These are phyloP conservation scores for Laetiporus sulphureus DNA, from an alignment of 1,284 basidiomycete species.

Conservation along the genomic window DNA sequence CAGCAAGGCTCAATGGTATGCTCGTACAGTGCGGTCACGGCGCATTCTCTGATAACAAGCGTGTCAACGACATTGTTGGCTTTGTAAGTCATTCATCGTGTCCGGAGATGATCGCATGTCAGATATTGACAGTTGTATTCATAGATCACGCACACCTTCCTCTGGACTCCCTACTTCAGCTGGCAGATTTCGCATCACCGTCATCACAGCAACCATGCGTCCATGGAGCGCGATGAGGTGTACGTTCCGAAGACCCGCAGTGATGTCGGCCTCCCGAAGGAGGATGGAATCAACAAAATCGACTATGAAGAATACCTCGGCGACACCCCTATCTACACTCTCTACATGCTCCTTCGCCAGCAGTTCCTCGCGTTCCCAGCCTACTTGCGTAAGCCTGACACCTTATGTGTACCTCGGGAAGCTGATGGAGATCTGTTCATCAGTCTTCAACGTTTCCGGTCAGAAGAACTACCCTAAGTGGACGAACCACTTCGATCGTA, in stretches of 20 bases:
- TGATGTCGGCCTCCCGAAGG: slow-evolving; percentile 41
- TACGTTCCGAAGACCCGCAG: slow-evolving; percentile 51
- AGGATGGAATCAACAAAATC: slow-evolving; percentile 25
- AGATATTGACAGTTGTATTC: background rate
- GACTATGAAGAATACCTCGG: slow-evolving; percentile 52
- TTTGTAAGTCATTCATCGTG: slow-evolving; percentile 19
- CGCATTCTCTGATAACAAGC: slow-evolving; percentile 22
- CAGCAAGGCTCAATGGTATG: too few species aligned
- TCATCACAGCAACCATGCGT: slow-evolving; percentile 31
- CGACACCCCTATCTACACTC: slow-evolving; percentile 53
- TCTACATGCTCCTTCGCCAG: slow-evolving; percentile 44
- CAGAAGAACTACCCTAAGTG: slow-evolving; percentile 62
- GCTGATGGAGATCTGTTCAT: background rate
- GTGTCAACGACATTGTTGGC: slow-evolving; percentile 22
- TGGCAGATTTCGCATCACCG: slow-evolving; percentile 35
- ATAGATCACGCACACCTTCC: slow-evolving; percentile 24
- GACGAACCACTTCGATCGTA: slow-evolving; percentile 57
- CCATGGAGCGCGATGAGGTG: slow-evolving; percentile 53
- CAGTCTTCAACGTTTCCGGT: slow-evolving; percentile 58
- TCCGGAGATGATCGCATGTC: background rate
- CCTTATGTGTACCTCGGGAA: background rate
- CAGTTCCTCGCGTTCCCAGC: slow-evolving; percentile 74
- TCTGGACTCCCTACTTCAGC: slow-evolving; percentile 35
- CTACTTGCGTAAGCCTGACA: slow-evolving; percentile 45
- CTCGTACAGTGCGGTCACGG: slow-evolving; percentile 24